These are phyloP conservation scores for Leccinellum rugosiceps DNA, from an alignment of 768 basidiomycete genomes.

Conservation along the genomic window DNA sequence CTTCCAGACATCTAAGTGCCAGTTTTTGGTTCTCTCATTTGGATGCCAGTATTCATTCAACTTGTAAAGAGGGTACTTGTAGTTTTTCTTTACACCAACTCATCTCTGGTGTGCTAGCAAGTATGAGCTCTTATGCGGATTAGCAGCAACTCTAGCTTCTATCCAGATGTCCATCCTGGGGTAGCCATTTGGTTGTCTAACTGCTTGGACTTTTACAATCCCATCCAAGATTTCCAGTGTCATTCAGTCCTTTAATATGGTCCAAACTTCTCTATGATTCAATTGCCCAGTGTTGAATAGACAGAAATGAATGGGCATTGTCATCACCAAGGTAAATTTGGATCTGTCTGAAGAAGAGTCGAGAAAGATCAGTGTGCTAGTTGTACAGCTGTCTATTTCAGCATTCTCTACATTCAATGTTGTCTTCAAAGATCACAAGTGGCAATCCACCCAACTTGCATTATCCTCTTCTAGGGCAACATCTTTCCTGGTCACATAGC, in stretches of 20 bases:
- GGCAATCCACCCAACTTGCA: background rate
- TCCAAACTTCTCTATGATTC: background rate
- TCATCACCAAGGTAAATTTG: background rate
- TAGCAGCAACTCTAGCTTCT: background rate
- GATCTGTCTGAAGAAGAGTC: background rate
- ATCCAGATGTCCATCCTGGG: background rate
- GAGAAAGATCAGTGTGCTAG: background rate
- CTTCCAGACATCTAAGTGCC: too few species aligned
- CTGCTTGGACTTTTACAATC: background rate
- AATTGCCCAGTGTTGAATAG: background rate
- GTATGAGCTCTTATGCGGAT: background rate
- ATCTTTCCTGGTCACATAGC: background rate
- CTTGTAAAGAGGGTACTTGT: background rate
- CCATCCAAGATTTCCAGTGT: background rate
- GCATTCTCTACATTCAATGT: background rate
- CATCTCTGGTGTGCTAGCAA: background rate
- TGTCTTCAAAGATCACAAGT: rapidly evolving
- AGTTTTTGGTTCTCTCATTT: background rate
- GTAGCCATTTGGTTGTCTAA: background rate
- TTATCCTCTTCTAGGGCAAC: background rate
- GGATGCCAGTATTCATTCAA: background rate
- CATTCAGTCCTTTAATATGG: background rate
- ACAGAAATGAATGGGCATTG: background rate
- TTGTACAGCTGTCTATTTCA: background rate
- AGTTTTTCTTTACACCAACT: background rate